phyloP scores from a whole-genome alignment of 768 basidiomycete genomes.

The Heimioporus sp. region DNA sequence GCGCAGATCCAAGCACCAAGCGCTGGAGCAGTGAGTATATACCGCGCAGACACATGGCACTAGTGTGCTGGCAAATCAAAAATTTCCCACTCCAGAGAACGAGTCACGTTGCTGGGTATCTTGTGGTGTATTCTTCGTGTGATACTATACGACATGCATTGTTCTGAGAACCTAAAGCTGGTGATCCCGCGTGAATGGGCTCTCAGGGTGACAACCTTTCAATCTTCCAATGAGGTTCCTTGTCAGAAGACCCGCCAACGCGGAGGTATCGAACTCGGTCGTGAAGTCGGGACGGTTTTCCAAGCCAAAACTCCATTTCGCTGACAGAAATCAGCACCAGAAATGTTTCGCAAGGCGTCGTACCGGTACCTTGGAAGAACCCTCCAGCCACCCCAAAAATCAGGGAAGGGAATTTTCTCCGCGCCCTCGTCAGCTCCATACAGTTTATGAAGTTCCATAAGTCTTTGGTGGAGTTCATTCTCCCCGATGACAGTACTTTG shows the following conservation, averaged over 20 bases:
- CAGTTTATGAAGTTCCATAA: conserved; percentile 55
- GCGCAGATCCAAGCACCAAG: neutral
- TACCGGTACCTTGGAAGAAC: conserved; percentile 76
- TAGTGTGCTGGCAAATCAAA: neutral
- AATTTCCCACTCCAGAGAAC: neutral
- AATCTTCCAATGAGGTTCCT: conserved; percentile 66
- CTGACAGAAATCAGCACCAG: conserved; percentile 38
- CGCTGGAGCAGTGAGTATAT: neutral
- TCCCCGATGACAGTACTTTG: conserved; percentile 83
- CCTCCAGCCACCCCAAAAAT: conserved; percentile 97
- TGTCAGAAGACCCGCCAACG: conserved; percentile 44
- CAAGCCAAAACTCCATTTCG: conserved; percentile 97
- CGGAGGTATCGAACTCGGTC: conserved; percentile 82
- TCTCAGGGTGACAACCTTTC: conserved; percentile 74
- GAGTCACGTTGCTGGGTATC: conserved; percentile 13
- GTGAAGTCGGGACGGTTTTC: conserved; percentile 91
- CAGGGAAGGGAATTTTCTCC: conserved; percentile 67
- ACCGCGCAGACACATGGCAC: neutral
- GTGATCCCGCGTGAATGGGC: neutral
- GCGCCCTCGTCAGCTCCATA: conserved; percentile 51
- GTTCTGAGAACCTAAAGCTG: neutral
- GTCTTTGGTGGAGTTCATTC: conserved; percentile 58
- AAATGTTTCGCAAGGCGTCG: neutral
- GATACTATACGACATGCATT: neutral
- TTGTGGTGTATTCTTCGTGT: neutral